Base-by-base conservation (phyloP, 2,329 filamentous ascomycete genomes). In the Fusarium caatingaense region DNA sequence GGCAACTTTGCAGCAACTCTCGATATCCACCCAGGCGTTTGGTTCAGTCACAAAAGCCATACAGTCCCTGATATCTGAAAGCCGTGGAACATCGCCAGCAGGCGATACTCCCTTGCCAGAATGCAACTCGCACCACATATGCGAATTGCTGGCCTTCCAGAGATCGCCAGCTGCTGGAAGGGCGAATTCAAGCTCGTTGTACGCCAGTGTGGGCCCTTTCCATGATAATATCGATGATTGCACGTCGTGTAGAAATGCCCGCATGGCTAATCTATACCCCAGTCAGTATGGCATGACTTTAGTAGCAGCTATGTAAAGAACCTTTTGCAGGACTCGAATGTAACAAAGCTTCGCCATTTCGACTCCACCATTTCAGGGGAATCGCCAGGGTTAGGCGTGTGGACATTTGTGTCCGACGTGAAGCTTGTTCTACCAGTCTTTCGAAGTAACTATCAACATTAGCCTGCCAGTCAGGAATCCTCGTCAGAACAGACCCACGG, bases 241-340 rank as follows among this genome's bases (percentile, higher is more conserved):
- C 20, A 61, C 60, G 34, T 75, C 72, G 40, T 74, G 64, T 12
- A 75, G 54, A 44, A 74, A 74, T 42, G 74, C 25, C 32, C 68
- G 72, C 12, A 72, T 72, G 54, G 66, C 65, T 21, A 72, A 23
- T 56, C 72, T 74, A n/a, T 44, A 30, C 20, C 34, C 32, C 30
- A 47, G 56, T 74, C 51, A 74, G 64, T 51, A 50, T 40, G 18
- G 30, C 20, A 12, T 44, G 37, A 28, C 18, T 37, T 58, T 25
- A 42, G 8, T 18, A 48, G n/a, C 40, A 42, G 40, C 41, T 16
- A 27, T 41, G 44, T 49, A 49, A 46, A 40, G 42, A 44, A 69
- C 72, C 72, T 71, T 68, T 74, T 74, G 57, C 64, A 56, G 15
- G 72, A 74, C 51, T 74, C 72, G 8, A 71, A 16, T 25, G 48